Evolutionary conservation across 441 rosid species (phyloP).

Genomic region (Kokia cookei): DNA sequence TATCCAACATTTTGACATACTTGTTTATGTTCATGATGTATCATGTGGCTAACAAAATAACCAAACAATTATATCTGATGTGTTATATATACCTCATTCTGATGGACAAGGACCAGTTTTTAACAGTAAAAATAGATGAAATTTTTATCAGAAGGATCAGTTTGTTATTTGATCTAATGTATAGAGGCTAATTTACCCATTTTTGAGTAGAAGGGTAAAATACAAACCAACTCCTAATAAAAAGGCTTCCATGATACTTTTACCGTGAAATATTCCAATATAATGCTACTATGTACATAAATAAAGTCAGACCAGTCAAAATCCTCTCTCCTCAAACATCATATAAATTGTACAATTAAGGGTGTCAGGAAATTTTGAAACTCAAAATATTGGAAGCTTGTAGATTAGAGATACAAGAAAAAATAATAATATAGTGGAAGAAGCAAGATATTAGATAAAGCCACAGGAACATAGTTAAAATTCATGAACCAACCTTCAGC

Average conservation of each 20-base stretch:
- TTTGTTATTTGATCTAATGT: background rate
- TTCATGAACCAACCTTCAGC: conserved; percentile 31
- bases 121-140: background rate
- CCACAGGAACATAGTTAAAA: background rate
- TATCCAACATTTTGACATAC: background rate
- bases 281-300: background rate
- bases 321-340: background rate
- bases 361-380: background rate
- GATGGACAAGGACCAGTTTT: background rate
- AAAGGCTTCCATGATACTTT: background rate
- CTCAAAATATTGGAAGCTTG: background rate
- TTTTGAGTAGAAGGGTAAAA: background rate
- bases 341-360: background rate
- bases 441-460: conserved; percentile 3
- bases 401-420: background rate
- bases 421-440: background rate
- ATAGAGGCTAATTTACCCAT: background rate
- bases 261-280: background rate
- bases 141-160: background rate
- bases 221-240: background rate
- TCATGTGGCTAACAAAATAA: background rate
- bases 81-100: too few species aligned
- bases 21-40: background rate
- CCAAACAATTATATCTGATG: too few species aligned
- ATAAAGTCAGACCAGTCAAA: background rate